phyloP scores from a whole-genome alignment of 164 flowering plant genomes.

The grape (Vitis vinifera) region ASM3070453v1 NC_081822.1:8042001-8042500 shows the following conservation, averaged over 20 bases:
- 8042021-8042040: constrained; percentile 20
- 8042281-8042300: constrained; percentile 34
- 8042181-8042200: constrained; percentile 42
- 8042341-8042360: constrained; percentile 25
- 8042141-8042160: constrained; percentile 6
- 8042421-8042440: constrained; percentile 29
- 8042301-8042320: constrained; percentile 31
- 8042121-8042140: constrained; percentile 14
- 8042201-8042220: constrained; percentile 32
- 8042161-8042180: constrained; percentile 31
- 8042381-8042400: constrained; percentile 29
- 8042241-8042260: constrained; percentile 37
- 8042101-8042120: constrained; percentile 15
- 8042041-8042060: constrained; percentile 37
- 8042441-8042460: constrained; percentile 31
- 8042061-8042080: constrained; percentile 41
- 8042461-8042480: constrained; percentile 17
- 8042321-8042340: constrained; percentile 18
- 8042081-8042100: constrained; percentile 29
- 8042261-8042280: constrained; percentile 33
- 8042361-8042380: constrained; percentile 40
- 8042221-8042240: constrained; percentile 28
- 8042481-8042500: constrained; percentile 23
- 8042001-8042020: constrained; percentile 29
- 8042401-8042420: constrained; percentile 37